Base-by-base conservation (phyloP, 2,329 filamentous ascomycete species). In the Claviceps humidiphila region DNA sequence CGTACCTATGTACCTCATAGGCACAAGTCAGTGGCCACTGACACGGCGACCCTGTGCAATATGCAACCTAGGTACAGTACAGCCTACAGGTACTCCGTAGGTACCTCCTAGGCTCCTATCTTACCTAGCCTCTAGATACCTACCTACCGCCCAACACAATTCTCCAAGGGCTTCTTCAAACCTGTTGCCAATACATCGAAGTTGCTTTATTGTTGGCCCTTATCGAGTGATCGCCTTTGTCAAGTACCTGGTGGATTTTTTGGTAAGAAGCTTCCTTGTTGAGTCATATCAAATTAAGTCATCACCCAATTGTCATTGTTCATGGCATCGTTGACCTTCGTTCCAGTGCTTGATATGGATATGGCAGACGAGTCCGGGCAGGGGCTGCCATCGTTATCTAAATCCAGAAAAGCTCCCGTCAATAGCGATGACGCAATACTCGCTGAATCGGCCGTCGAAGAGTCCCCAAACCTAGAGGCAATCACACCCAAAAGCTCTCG, bases 391-490 rank as follows among this genome's bases (percentile, higher is more conserved):
- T 47, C 44, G 16, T 48, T 38, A 26, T 48, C 46, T 20, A 44
- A 52, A 37, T 43, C 74, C 76, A 47, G 58, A 60, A 16, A 60
- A 67, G 39, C 59, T 70, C 73, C 70, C 1, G 70, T 70, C 22
- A 71, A 74, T n/a, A 63, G 74, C n/a, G 62, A 67, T 37, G 70
- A 67, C 51, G 66, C 54, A 37, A 53, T 66, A 13, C 66, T 71
- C 22, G 73, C 69, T 48, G 71, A 77, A 40, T 64, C 70, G 50
- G 66, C 66, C 52, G 61, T 71, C 37, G 64, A 66, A 44, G 76
- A 77, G 54, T 76, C 79, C 7, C 75, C 74, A 51, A 70, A 70
- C n/a, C 60, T 77, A n/a, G 72, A 68, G 40, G 73, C 72, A 34
- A 69, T 65, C 47, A 66, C 67, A 14, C 64, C 68, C 50, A 74